These are phyloP conservation scores for Naegleria lovaniensis DNA, from an alignment of 208 protist species.

Conservation along the genomic window DNA sequence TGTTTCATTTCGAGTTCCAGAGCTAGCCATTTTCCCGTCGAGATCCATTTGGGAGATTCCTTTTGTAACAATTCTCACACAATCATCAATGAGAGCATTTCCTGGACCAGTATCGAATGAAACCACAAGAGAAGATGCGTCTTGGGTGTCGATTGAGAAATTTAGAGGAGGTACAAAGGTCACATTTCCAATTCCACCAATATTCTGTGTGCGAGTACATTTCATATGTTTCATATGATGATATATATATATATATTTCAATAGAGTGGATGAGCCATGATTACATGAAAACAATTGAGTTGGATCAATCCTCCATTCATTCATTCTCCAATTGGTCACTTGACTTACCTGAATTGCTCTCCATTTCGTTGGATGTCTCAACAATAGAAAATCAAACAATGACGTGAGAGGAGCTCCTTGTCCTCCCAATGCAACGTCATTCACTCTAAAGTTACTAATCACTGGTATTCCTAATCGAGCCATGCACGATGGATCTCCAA, in stretches of 20 bases:
- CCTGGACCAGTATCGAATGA: conserved; percentile 7
- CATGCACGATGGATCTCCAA: background rate
- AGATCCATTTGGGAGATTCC: background rate
- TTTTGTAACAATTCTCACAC: background rate
- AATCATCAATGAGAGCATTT: background rate
- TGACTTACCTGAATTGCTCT: background rate
- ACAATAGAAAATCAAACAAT: background rate
- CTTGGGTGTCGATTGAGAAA: background rate
- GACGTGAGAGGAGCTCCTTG: conserved; percentile 18
- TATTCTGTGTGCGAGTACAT: too few relatives aligned
- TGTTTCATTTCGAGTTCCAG: background rate
- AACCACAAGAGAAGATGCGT: background rate
- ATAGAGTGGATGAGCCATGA: too few relatives aligned
- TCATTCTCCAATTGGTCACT: too few relatives aligned
- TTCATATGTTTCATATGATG: too few relatives aligned
- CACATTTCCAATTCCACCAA: conserved; percentile 9
- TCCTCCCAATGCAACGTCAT: conserved; percentile 29
- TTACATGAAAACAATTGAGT: too few relatives aligned
- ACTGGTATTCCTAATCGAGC: background rate
- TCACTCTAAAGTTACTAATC: background rate
- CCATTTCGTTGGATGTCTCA: background rate
- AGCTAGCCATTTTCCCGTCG: background rate
- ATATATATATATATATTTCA: too few relatives aligned
- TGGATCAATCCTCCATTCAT: too few relatives aligned
- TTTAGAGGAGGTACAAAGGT: background rate